Base-by-base conservation (phyloP, 768 basidiomycete species). In the Sporobolomyces pararoseus region DNA sequence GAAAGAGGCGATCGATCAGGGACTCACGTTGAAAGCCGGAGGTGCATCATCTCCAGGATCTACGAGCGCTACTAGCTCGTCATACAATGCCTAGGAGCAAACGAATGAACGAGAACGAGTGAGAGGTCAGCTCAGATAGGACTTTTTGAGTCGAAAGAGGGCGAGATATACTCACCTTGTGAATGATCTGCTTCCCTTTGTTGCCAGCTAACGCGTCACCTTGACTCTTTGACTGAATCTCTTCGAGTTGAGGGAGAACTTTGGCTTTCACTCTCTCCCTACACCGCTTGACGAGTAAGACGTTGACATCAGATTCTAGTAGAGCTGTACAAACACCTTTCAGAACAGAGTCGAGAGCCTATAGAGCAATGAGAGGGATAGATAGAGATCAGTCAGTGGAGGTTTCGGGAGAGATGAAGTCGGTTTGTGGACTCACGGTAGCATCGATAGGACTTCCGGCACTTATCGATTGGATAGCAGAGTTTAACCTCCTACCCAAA, bases 281-380 rank as follows among this genome's bases (percentile, higher is more conserved):
- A 65, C 96, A 80, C 46, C 86, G 86, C 7, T 91, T 85, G 25
- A 97, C 96, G 27, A 98, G 86, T 79, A 95, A 96, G 76, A 99
- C 95, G 78, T 99, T 99, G 74, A 99, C 95, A 81, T 99, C 96
- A 25, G 93, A 88, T 80, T 98, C 94, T 51, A 99, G 85, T 37
- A 98, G 82, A 14, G 95, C 95, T 31, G 91, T 85, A 54, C 90
- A 92, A 71, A 99, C 90, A 81, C 96, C 92, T 81, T 97, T 98
- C 71, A 99, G 86, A 21, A 90, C 86, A 5, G 87, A 86, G 82
- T 99, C 96, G 77, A 99, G 86, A 55, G 91, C 90, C 94, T 97
- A 79, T 14, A 4, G 34, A 19, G 34, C 37, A 7, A 35, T 17
- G 50, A n/a, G 60, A 49, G 9, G 10, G 47, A 25, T 29, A 17